These are phyloP conservation scores for Cylindrodendrum hubeiense DNA, from an alignment of 2,329 filamentous ascomycete species.

Conservation along the genomic window DNA sequence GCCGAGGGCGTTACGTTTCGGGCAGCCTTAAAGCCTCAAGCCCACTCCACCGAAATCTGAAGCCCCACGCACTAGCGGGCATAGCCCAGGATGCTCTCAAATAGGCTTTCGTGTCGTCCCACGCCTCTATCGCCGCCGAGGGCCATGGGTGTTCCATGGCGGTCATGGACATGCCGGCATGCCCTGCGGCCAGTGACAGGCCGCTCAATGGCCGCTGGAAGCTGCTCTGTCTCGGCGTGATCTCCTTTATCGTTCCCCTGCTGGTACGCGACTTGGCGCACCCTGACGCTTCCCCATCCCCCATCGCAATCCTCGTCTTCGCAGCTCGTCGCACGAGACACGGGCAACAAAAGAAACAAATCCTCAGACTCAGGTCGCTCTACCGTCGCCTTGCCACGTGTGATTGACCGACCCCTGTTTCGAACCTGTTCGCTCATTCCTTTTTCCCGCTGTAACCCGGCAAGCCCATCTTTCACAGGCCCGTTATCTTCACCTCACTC, in stretches of 20 bases:
- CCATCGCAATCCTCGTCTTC: background rate
- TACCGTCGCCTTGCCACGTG: conserved; percentile 23
- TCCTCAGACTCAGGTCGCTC: conserved; percentile 7
- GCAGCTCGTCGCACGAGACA: background rate
- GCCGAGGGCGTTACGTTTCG: conserved; percentile 18
- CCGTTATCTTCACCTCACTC: conserved; percentile 14
- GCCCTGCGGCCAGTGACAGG: background rate
- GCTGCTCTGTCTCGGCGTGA: background rate
- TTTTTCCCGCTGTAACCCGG: conserved; percentile 22
- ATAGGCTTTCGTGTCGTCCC: conserved; percentile 27
- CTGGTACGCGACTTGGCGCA: background rate
- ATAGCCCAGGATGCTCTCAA: conserved; percentile 20
- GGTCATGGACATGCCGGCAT: no score
- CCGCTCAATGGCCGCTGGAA: background rate
- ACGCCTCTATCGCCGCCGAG: background rate
- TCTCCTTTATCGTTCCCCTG: conserved; percentile 5
- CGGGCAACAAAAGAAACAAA: conserved; percentile 2
- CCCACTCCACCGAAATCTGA: conserved; percentile 17
- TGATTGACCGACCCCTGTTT: conserved; percentile 9
- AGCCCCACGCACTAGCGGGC: conserved; percentile 25
- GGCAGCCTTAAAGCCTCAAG: conserved; percentile 23
- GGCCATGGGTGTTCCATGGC: no score
- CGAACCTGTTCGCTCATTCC: conserved; percentile 3
- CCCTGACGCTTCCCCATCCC: background rate
- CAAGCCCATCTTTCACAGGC: conserved; percentile 9